Conservation (phyloP, 768 basidiomycete genomes). For the Tricholoma flavovirens region DNA sequence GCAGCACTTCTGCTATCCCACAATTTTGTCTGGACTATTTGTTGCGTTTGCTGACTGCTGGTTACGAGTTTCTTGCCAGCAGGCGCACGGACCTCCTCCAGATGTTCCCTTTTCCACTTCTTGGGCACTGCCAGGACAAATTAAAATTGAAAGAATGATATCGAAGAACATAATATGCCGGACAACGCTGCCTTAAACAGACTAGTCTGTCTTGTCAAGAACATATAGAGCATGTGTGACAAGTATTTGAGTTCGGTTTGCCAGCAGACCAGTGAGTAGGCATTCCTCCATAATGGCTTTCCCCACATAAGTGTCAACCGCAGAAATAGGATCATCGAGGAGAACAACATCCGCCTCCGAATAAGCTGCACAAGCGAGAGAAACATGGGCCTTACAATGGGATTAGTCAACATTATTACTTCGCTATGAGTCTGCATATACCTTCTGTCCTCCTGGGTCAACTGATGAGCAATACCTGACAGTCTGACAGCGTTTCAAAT, state of each 20-base stretch:
- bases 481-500: not conserved
- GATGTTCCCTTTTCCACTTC: constrained; percentile 78
- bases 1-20: constrained; percentile 64
- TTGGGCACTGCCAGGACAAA: constrained; percentile 53
- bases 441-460: constrained; percentile 32
- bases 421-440: constrained; percentile 5
- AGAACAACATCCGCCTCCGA: constrained; percentile 67
- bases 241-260: constrained; percentile 50
- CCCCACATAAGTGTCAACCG: constrained; percentile 74
- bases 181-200: constrained; percentile 52
- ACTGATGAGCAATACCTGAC: not conserved
- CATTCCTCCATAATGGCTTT: constrained; percentile 60
- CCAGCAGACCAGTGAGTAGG: constrained; percentile 45
- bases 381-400: constrained; percentile 54
- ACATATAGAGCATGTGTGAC: constrained; percentile 58
- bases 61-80: constrained; percentile 55
- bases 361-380: constrained; percentile 73
- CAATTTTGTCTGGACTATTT: constrained; percentile 48
- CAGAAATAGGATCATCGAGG: constrained; percentile 79
- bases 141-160: constrained; percentile 45
- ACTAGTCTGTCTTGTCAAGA: constrained; percentile 50
- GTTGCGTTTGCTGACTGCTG: constrained; percentile 45
- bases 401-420: constrained; percentile 17
- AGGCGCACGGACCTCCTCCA: constrained; percentile 66
- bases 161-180: constrained; percentile 53